Evolutionary conservation across 2,329 filamentous ascomycete genomes (phyloP).

Genomic region (Paramyrothecium sp.): DNA sequence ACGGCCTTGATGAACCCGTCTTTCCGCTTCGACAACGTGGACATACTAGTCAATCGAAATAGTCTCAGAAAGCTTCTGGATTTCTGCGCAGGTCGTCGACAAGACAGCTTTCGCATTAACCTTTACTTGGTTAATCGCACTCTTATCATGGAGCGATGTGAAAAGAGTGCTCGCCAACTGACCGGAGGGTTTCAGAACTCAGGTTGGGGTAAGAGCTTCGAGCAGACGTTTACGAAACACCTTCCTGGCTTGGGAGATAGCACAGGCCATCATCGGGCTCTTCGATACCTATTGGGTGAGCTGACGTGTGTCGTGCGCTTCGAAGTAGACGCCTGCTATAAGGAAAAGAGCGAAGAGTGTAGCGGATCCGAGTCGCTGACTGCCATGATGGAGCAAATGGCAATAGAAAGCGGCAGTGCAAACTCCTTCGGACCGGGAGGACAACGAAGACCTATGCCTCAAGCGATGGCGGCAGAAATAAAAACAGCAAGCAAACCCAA

Average conservation of each 20-base stretch:
- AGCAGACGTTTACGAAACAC: slow-evolving; percentile 8
- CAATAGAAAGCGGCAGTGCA: too few species aligned
- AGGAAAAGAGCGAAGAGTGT: too few species aligned
- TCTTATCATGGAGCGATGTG: slow-evolving; percentile 12
- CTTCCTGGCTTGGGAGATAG: slow-evolving; percentile 1
- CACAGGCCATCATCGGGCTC: slow-evolving; percentile 12
- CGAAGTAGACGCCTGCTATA: slow-evolving; percentile 15
- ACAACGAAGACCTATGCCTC: too few species aligned
- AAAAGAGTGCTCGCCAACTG: not conserved
- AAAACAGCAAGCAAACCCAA: too few species aligned
- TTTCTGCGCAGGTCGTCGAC: slow-evolving; percentile 12
- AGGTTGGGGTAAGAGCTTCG: slow-evolving; percentile 11
- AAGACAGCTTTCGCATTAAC: slow-evolving; percentile 15
- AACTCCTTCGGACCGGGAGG: too few species aligned
- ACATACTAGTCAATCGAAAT: slow-evolving; percentile 26
- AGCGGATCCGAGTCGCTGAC: too few species aligned
- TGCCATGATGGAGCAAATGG: too few species aligned
- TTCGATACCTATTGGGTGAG: slow-evolving; percentile 13
- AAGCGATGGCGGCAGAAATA: too few species aligned
- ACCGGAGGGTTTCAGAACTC: not conserved
- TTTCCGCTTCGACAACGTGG: slow-evolving; percentile 21
- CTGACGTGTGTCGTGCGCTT: slow-evolving; percentile 16
- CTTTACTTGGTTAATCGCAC: slow-evolving; percentile 9
- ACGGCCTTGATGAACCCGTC: slow-evolving; percentile 16
- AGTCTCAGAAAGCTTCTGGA: slow-evolving; percentile 18